These are phyloP conservation scores for Venturia pyrina DNA, from an alignment of 2,329 filamentous ascomycete species.

Conservation along the genomic window DNA sequence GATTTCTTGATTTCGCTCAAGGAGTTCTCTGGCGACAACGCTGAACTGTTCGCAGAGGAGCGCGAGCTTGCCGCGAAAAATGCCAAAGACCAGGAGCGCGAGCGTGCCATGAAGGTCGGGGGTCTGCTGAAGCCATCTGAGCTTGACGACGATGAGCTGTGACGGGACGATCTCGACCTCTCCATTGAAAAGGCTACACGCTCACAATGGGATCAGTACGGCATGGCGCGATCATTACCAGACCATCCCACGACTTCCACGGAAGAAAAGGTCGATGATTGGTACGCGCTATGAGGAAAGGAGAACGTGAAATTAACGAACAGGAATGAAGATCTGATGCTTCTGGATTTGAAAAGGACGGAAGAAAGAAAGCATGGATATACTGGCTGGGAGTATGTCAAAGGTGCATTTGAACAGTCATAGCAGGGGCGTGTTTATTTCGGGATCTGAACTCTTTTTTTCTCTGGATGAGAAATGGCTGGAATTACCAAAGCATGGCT, in stretches of 20 bases:
- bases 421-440: background rate
- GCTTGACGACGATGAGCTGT: slow-evolving; percentile 72
- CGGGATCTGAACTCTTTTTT: background rate
- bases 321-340: background rate
- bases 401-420: slow-evolving; percentile 3
- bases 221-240: background rate
- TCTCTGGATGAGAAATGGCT: background rate
- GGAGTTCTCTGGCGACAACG: slow-evolving; percentile 92
- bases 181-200: background rate
- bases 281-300: background rate
- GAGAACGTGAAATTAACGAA: background rate
- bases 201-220: background rate
- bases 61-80: slow-evolving; percentile 85
- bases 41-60: slow-evolving; percentile 87
- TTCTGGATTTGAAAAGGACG: background rate
- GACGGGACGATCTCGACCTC: slow-evolving; percentile 45
- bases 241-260: background rate
- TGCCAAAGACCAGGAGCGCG: slow-evolving; percentile 77
- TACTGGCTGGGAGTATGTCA: background rate
- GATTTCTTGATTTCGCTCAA: slow-evolving; percentile 97
- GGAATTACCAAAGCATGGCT: background rate
- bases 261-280: background rate
- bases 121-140: slow-evolving; percentile 96
- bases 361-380: background rate
- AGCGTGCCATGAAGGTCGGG: slow-evolving; percentile 88